Percentiles rank a stretch among this genome's conserved stretches.
Conservation (phyloP, 2,329 filamentous ascomycete genomes). For the Rutstroemia sp. region DNA sequence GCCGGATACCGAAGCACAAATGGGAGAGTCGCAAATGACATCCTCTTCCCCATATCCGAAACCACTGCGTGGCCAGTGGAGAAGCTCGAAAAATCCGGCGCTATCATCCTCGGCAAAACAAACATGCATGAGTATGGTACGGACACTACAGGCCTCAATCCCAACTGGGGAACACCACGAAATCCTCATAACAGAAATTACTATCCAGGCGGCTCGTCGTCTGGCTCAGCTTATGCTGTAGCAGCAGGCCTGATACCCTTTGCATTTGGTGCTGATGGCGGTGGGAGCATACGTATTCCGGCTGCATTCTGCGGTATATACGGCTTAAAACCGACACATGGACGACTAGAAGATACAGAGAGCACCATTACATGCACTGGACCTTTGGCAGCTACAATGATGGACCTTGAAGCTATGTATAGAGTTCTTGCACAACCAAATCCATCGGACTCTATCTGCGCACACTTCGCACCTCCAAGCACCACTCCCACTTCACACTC, state of each 20-base stretch:
- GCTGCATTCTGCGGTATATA: conserved; percentile 43
- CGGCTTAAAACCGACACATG: conserved; percentile 41
- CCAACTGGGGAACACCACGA: conserved; percentile 48
- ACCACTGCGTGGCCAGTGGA: conserved; percentile 40
- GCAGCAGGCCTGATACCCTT: conserved; percentile 45
- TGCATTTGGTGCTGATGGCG: conserved; percentile 45
- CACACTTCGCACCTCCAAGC: conserved; percentile 50
- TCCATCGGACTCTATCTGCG: conserved; percentile 50
- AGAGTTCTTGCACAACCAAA: conserved; percentile 68
- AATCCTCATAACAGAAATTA: conserved; percentile 43
- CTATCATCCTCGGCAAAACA: conserved; percentile 48
- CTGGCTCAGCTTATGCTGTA: conserved; percentile 45
- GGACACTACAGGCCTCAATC: conserved; percentile 50
- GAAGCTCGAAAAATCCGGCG: conserved; percentile 42
- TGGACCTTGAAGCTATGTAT: conserved; percentile 75
- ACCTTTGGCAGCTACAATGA: conserved; percentile 66
- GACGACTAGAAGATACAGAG: conserved; percentile 46
- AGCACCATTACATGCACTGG: conserved; percentile 56
- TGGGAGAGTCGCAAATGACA: conserved; percentile 40
- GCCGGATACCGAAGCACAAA: conserved; percentile 42
- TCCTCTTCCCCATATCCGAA: conserved; percentile 23
- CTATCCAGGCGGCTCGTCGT: conserved; percentile 48
- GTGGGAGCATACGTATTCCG: conserved; percentile 43
- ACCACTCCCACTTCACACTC: conserved; percentile 37
- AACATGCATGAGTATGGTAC: conserved; percentile 57